phyloP scores from a whole-genome alignment of 1,139 yeast species.

The Pichia sp. region DNA sequence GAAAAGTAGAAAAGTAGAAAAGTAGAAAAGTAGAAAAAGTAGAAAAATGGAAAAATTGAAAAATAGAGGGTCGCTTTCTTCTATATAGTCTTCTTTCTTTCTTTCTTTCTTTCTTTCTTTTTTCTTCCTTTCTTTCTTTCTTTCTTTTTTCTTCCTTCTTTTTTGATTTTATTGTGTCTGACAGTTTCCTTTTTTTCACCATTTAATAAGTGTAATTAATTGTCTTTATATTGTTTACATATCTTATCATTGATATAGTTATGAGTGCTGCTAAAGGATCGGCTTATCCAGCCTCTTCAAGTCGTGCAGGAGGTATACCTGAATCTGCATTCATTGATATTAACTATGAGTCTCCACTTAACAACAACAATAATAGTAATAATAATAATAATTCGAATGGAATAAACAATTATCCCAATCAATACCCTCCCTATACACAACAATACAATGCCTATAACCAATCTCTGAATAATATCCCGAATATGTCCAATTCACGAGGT shows the following conservation, averaged over 20 bases:
- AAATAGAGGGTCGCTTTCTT: too few species aligned
- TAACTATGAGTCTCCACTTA: conserved; percentile 32
- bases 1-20: not conserved
- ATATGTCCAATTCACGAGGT: not conserved
- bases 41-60: too few species aligned
- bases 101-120: too few species aligned
- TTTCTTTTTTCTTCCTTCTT: too few species aligned
- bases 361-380: conserved; percentile 18
- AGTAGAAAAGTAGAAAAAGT: not conserved
- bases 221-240: not conserved
- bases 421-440: not conserved
- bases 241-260: too few species aligned
- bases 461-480: not conserved
- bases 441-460: not conserved
- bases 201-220: too few species aligned
- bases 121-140: too few species aligned
- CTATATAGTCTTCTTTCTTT: too few species aligned
- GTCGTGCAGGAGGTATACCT: conserved; percentile 27
- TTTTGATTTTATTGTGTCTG: too few species aligned
- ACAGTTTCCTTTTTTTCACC: too few species aligned
- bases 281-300: too few species aligned
- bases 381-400: conserved; percentile 2
- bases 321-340: conserved; percentile 39
- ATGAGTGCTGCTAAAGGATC: not conserved
- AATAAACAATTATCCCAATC: too few species aligned